Evolutionary conservation across 2,329 filamentous ascomycete species (phyloP), one percentile per base, ranked within the genome.

Genomic region (Aureobasidium sp.): DNA sequence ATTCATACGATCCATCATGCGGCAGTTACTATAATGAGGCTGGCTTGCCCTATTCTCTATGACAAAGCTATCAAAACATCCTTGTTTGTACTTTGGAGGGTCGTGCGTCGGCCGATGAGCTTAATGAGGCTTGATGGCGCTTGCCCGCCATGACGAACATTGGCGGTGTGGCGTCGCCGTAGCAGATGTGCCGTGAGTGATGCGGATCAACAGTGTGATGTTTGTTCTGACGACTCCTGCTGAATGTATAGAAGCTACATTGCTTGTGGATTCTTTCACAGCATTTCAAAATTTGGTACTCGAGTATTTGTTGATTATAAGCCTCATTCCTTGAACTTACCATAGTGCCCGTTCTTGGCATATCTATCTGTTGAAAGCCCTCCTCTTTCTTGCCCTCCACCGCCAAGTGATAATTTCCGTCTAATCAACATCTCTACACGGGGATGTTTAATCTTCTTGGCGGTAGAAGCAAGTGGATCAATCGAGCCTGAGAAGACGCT

Each of bases 121-220:
- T 56, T 56, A 12, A 44, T 15, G 52, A 56, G 50, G 50, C 50
- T 53, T 53, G 36, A 41, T 53, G 50, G 50, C 50, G 52, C 39
- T 44, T 27, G 26, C 12, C 5, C 13, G 17, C 2, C 52, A 24
- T 32, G 39, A 37, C 37, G 24, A 44, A 32, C 37, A 15, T 56
- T 56, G 52, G 52, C 39, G 52, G 27, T 43, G 52, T 56, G 52
- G 52, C 52, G 43, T 46, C 24, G 37, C 8, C 26, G 52, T 27
- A 26, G 44, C 52, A 41, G 50, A 53, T 41, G 50, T 39, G 36
- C 50, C 36, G 36, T 41, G 39, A 27, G 13, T 17, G 20, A 32
- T 34, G 26, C 52, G 37, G 37, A 34, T 44, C 27, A 15, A 26
- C 6, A 39, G 8, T 29, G 12, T 43, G 39, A 24, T 29, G 34